Evolutionary conservation across 1,139 yeast species (phyloP), one percentile per base, ranked within the genome.

Genomic region (Debaryomyces coudertii): DNA sequence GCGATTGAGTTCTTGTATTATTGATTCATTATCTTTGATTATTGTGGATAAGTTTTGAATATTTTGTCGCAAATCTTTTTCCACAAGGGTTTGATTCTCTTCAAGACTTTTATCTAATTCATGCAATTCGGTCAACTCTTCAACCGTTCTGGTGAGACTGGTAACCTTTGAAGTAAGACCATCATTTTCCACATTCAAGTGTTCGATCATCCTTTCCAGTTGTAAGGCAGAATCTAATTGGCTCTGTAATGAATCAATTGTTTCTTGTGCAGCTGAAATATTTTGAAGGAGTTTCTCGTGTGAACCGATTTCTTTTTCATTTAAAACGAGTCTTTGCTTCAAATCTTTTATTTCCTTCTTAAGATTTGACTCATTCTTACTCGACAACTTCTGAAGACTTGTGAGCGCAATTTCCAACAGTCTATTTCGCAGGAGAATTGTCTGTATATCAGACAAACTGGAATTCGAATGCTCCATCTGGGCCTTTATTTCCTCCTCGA

Each of bases 81-180:
- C 90, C 1, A 82, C 71, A n/a, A 72, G 76, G 0, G 62, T 49
- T 50, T 82, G 87, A 41, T 71, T 71, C 11, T 73, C 77, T 49
- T 87, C 93, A n/a, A 88, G 66, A 51, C 84, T 85, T 45, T 72
- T 78, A 48, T 83, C 85, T 14, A 87, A 63, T 37, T 76, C 81
- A 48, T 79, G 82, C 18, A 87, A 61, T 45, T 83, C 83, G 43
- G 79, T 83, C 33, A 85, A 67, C 48, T 87, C 90, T 4, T 70
- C 70, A 1, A 85, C 67, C 0, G 80, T 72, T 2, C 51, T 58
- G 37, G 71, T 65, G 33, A 83, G 63, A 14, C 59, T 60, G 2
- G 57, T 57, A 12, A 82, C 66, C 42, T 75, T 66, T 18, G 63
- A 68, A 8, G 57, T 59, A 18, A 84, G 65, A 16, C 65, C 73